These are phyloP conservation scores for Amanita muscaria DNA, from an alignment of 768 basidiomycete species.

Conservation along the genomic window DNA sequence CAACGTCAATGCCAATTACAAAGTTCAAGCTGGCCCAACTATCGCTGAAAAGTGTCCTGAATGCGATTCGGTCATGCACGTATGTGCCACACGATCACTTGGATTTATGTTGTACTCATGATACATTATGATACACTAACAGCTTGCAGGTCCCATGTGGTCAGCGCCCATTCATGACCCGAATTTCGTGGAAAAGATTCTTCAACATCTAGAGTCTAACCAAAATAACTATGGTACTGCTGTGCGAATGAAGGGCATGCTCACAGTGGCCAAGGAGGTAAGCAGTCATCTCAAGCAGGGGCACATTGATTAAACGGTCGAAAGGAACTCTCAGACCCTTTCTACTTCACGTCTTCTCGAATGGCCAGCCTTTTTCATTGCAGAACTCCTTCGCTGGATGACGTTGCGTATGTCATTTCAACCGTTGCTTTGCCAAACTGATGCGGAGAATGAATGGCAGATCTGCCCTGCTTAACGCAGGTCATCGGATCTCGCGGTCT, in stretches of 20 bases:
- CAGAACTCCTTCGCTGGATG: slow-evolving; percentile 62
- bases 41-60: slow-evolving; percentile 67
- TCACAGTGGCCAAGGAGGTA: slow-evolving; percentile 83
- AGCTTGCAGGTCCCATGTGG: slow-evolving; percentile 98
- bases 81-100: slow-evolving; percentile 27
- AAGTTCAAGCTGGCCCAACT: slow-evolving; percentile 62
- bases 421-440: not conserved
- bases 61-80: slow-evolving; percentile 72
- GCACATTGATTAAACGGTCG: not conserved
- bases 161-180: slow-evolving; percentile 76
- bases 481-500: slow-evolving; percentile 79
- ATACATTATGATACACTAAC: too few species aligned
- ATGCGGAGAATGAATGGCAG: slow-evolving; percentile 42
- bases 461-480: slow-evolving; percentile 83
- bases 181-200: slow-evolving; percentile 64
- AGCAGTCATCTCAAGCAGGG: slow-evolving; percentile 11
- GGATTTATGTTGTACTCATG: not conserved
- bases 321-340: slow-evolving; percentile 69
- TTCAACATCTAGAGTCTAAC: slow-evolving; percentile 61
- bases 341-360: slow-evolving; percentile 83
- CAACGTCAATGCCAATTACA: slow-evolving; percentile 56
- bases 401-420: slow-evolving; percentile 46
- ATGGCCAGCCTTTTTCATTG: slow-evolving; percentile 80
- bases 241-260: slow-evolving; percentile 89
- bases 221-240: slow-evolving; percentile 67